These are phyloP conservation scores for Eutrema heterophyllum DNA, from an alignment of 345 rosid genomes.

Conservation along the genomic window DNA sequence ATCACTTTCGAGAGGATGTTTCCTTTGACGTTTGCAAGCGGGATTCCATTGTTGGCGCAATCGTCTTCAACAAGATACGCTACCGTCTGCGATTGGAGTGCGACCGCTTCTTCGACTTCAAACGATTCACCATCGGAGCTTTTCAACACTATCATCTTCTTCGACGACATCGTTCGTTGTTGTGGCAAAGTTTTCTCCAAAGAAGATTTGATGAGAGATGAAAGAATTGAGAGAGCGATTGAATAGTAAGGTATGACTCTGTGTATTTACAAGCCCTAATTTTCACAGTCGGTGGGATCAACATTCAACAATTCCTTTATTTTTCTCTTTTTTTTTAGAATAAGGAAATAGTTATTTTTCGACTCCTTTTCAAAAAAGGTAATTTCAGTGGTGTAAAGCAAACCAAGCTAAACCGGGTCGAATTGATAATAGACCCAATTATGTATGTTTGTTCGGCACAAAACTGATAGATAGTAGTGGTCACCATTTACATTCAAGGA, in stretches of 20 bases:
- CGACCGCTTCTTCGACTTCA: no score
- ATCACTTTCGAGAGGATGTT: slow-evolving; percentile 49
- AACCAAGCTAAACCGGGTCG: no score
- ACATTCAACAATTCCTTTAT: no score
- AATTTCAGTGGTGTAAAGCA: no score
- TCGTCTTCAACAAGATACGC: slow-evolving; percentile 46
- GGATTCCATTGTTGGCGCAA: slow-evolving; percentile 40
- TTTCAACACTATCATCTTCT: slow-evolving; percentile 32
- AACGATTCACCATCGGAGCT: slow-evolving; percentile 53
- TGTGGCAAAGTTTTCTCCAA: background rate
- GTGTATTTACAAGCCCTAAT: slow-evolving; percentile 20
- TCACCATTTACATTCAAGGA: no score
- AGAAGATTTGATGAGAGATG: background rate
- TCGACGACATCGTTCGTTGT: slow-evolving; percentile 9
- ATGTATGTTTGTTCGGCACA: no score
- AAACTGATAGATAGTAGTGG: no score
- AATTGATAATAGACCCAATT: no score
- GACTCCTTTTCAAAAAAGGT: no score
- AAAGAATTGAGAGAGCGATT: background rate
- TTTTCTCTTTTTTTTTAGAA: no score
- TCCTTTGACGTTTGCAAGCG: slow-evolving; percentile 48
- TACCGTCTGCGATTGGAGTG: slow-evolving; percentile 41
- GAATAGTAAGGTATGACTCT: background rate
- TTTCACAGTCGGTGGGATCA: no score
- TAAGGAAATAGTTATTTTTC: no score